phyloP scores from a whole-genome alignment of 2,329 filamentous ascomycete species.

The Sphaerostilbella broomeana region DNA sequence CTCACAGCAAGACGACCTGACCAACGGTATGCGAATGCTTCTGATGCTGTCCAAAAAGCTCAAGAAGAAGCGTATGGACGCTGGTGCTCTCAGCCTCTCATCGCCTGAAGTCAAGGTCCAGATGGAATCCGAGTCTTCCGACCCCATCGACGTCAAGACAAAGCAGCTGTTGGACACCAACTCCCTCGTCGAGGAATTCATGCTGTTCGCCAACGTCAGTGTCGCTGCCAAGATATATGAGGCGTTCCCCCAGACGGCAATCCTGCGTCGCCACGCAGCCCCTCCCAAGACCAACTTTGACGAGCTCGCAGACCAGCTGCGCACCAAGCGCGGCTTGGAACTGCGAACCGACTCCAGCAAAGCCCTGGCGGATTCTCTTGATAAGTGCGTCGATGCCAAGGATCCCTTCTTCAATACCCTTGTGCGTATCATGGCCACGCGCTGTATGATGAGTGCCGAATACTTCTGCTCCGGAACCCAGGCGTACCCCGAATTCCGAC shows the following conservation, averaged over 20 bases:
- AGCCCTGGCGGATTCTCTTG: slow-evolving; percentile 88
- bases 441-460: slow-evolving; percentile 98
- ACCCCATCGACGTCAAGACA: slow-evolving; percentile 92
- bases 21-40: slow-evolving; percentile 78
- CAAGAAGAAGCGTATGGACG: slow-evolving; percentile 91
- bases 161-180: slow-evolving; percentile 93
- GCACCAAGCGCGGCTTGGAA: slow-evolving; percentile 75
- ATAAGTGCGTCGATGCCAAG: slow-evolving; percentile 67
- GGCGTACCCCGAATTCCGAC: slow-evolving; percentile 87
- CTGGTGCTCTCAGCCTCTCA: slow-evolving; percentile 87
- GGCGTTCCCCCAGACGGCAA: slow-evolving; percentile 89
- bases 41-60: slow-evolving; percentile 87
- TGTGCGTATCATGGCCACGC: slow-evolving; percentile 91
- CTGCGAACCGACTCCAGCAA: slow-evolving; percentile 80
- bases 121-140: slow-evolving; percentile 89
- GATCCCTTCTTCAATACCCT: slow-evolving; percentile 99
- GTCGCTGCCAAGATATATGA: slow-evolving; percentile 87
- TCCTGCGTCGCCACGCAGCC: slow-evolving; percentile 84
- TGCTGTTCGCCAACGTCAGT: slow-evolving; percentile 95
- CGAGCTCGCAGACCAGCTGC: slow-evolving; percentile 83
- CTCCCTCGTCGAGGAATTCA: slow-evolving; percentile 97
- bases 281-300: slow-evolving; percentile 97
- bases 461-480: slow-evolving; percentile 96
- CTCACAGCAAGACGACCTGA: slow-evolving; percentile 83
- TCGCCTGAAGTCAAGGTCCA: slow-evolving; percentile 98